Evolutionary conservation across 345 rosid species (phyloP).

Genomic region (Melastoma malabathricum): DNA sequence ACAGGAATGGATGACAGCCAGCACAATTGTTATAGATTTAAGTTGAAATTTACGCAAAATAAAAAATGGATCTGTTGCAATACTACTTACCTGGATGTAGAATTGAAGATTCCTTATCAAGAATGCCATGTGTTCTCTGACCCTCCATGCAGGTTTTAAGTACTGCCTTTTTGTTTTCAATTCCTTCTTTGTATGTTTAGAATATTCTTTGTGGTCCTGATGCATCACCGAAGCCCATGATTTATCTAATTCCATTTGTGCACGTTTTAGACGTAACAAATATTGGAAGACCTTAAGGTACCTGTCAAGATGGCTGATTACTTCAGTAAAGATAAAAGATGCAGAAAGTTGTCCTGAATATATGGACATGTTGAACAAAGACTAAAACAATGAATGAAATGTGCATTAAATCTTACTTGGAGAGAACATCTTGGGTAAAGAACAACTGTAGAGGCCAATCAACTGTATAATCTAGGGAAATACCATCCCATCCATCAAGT

Average conservation of each 20-base stretch:
- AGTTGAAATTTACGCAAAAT: too few species aligned
- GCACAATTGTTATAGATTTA: too few species aligned
- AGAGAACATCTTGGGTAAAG: slow-evolving; percentile 87
- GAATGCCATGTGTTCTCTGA: slow-evolving; percentile 97
- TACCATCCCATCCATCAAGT: slow-evolving; percentile 90
- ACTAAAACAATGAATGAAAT: slow-evolving; percentile 7
- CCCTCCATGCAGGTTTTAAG: slow-evolving; percentile 84
- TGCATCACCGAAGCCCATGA: slow-evolving; percentile 99
- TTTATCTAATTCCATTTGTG: slow-evolving; percentile 96
- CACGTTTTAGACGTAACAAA: slow-evolving; percentile 73
- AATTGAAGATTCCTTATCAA: slow-evolving; percentile 92
- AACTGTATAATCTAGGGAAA: slow-evolving; percentile 77
- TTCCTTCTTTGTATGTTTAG: slow-evolving; percentile 47
- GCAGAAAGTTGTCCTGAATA: too few species aligned
- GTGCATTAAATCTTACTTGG: slow-evolving; percentile 63
- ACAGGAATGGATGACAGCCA: too few species aligned
- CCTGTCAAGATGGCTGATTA: slow-evolving; percentile 23
- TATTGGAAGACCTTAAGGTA: slow-evolving; percentile 79
- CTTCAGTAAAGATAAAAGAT: too few species aligned
- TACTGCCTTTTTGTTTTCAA: slow-evolving; percentile 56
- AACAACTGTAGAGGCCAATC: slow-evolving; percentile 96
- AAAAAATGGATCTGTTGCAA: not conserved
- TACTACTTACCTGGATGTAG: slow-evolving; percentile 65
- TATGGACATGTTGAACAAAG: too few species aligned
- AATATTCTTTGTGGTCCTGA: slow-evolving; percentile 78